Evolutionary conservation across 805 yeast genomes (phyloP).

Genomic region (Wickerhamomyces chambardii): DNA sequence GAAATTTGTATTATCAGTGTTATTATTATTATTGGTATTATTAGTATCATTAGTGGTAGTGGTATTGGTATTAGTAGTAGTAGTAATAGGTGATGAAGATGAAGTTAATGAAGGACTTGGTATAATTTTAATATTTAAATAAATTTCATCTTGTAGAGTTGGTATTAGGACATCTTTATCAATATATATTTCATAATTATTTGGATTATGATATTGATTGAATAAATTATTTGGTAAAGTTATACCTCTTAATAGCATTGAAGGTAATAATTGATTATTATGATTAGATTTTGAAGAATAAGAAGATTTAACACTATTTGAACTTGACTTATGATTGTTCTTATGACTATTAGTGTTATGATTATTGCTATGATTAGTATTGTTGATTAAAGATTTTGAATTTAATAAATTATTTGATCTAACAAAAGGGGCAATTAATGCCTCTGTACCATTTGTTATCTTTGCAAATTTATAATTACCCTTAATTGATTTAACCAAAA

Average conservation of each 20-base stretch:
- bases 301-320: slow-evolving; percentile 13
- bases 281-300: slow-evolving; percentile 11
- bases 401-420: too few relatives aligned
- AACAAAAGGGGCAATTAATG: slow-evolving; percentile 68
- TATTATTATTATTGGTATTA: slow-evolving; percentile 1
- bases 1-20: slow-evolving; percentile 1
- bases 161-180: slow-evolving; percentile 29
- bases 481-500: slow-evolving; percentile 40
- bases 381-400: too few relatives aligned
- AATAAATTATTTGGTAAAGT: slow-evolving; percentile 43
- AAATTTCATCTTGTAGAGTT: slow-evolving; percentile 27
- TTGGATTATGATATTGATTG: slow-evolving; percentile 7
- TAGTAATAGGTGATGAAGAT: slow-evolving; percentile 14
- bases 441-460: slow-evolving; percentile 55
- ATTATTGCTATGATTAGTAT: too few relatives aligned
- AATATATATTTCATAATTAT: slow-evolving; percentile 34
- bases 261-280: slow-evolving; percentile 15
- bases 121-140: slow-evolving; percentile 40
- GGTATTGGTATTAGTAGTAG: slow-evolving; percentile 1
- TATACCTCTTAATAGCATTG: slow-evolving; percentile 42
- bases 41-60: not conserved
- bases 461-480: slow-evolving; percentile 34
- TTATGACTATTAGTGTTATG: too few relatives aligned
- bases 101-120: slow-evolving; percentile 38
- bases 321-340: slow-evolving; percentile 11